Evolutionary conservation across 352 stramenopile genomes (phyloP).

Genomic region (Phytophthora capsici): DNA sequence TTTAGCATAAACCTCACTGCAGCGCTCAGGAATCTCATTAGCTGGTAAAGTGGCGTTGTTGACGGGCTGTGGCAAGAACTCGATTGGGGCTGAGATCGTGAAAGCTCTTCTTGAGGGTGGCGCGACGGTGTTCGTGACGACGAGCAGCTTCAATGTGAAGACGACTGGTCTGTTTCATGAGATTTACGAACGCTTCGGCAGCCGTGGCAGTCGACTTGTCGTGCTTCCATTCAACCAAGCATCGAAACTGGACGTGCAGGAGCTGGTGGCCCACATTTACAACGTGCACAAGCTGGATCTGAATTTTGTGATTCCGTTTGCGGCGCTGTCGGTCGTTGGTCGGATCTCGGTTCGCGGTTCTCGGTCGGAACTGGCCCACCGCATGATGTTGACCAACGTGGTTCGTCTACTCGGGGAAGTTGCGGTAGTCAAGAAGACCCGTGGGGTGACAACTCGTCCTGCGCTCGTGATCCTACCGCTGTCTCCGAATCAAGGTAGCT

Average conservation of each 20-base stretch:
- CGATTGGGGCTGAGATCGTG: slow-evolving; percentile 85
- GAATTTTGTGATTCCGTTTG: slow-evolving; percentile 89
- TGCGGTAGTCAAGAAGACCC: slow-evolving; percentile 71
- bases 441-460: slow-evolving; percentile 74
- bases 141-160: slow-evolving; percentile 74
- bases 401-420: slow-evolving; percentile 84
- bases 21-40: slow-evolving; percentile 88
- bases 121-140: slow-evolving; percentile 87
- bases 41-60: slow-evolving; percentile 84
- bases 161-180: slow-evolving; percentile 69
- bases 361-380: slow-evolving; percentile 83
- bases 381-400: slow-evolving; percentile 91
- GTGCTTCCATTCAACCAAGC: slow-evolving; percentile 89
- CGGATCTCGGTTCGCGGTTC: slow-evolving; percentile 80
- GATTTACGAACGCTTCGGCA: slow-evolving; percentile 88
- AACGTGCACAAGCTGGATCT: slow-evolving; percentile 80
- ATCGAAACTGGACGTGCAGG: slow-evolving; percentile 77
- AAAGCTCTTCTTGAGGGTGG: slow-evolving; percentile 87
- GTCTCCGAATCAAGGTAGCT: slow-evolving; percentile 88
- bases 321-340: slow-evolving; percentile 81
- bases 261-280: slow-evolving; percentile 85
- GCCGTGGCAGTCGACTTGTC: slow-evolving; percentile 77
- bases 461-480: slow-evolving; percentile 81
- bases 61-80: slow-evolving; percentile 86
- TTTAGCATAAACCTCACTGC: too few species aligned